Percentiles rank a stretch among this genome's conserved stretches.
Evolutionary conservation across 2,329 filamentous ascomycete genomes (phyloP).

Genomic region (Sclerotinia minor): DNA sequence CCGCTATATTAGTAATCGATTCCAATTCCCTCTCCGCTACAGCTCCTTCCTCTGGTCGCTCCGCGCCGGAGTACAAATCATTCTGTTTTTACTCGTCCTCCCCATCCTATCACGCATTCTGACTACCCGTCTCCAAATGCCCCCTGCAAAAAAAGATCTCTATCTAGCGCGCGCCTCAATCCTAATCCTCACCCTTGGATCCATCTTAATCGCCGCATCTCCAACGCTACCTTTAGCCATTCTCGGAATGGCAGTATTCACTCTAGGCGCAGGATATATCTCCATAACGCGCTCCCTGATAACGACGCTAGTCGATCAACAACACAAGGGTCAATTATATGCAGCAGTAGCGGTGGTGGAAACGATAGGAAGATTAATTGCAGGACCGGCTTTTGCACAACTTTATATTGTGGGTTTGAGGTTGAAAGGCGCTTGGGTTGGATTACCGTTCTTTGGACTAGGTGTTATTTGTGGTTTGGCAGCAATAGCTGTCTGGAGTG

Average conservation of each 20-base stretch:
- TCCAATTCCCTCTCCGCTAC: slow-evolving; percentile 32
- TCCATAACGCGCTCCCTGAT: slow-evolving; percentile 32
- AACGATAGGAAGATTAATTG: slow-evolving; percentile 31
- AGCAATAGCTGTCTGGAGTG: not conserved
- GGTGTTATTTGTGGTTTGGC: not conserved
- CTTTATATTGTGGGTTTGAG: slow-evolving; percentile 35
- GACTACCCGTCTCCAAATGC: slow-evolving; percentile 27
- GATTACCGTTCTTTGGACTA: slow-evolving; percentile 34
- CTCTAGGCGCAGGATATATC: slow-evolving; percentile 34
- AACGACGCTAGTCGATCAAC: slow-evolving; percentile 34
- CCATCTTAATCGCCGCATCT: slow-evolving; percentile 31
- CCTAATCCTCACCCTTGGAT: slow-evolving; percentile 30
- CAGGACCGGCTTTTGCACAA: slow-evolving; percentile 33
- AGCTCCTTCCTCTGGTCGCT: slow-evolving; percentile 36
- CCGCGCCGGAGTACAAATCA: slow-evolving; percentile 35
- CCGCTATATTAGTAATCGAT: slow-evolving; percentile 38
- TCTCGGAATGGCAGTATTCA: slow-evolving; percentile 33
- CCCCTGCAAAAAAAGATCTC: slow-evolving; percentile 34
- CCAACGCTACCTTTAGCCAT: slow-evolving; percentile 33
- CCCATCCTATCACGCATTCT: slow-evolving; percentile 34
- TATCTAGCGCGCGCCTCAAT: slow-evolving; percentile 32
- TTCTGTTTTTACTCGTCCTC: slow-evolving; percentile 33
- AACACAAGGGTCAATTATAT: slow-evolving; percentile 37
- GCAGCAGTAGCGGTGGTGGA: slow-evolving; percentile 36
- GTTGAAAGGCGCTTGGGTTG: slow-evolving; percentile 35